phyloP scores from a whole-genome alignment of 768 basidiomycete species.

The Leccinum uliginosum region DNA sequence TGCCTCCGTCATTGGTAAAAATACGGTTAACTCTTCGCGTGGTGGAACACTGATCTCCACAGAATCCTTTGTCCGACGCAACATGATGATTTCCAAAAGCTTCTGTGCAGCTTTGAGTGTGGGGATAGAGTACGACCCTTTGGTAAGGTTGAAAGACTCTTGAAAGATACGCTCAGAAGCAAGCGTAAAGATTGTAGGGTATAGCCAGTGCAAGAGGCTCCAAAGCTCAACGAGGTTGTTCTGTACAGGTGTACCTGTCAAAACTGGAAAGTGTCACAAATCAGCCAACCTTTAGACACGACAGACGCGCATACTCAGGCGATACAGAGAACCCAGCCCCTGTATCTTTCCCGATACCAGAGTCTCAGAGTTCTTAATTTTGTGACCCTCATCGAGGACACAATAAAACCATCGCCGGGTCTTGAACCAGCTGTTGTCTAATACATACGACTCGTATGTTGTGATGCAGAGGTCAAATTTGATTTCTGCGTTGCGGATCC shows the following conservation, averaged over 20 bases:
- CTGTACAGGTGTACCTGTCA: conserved; percentile 74
- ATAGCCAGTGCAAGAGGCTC: conserved; percentile 53
- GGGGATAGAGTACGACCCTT: conserved; percentile 47
- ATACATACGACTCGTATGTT: conserved; percentile 62
- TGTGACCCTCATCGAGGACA: conserved; percentile 66
- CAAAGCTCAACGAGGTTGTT: conserved; percentile 59
- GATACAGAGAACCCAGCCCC: conserved; percentile 51
- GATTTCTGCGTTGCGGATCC: conserved; percentile 33
- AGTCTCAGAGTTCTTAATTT: conserved; percentile 65
- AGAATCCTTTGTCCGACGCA: conserved; percentile 53
- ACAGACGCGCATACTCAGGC: conserved; percentile 40
- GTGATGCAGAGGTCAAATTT: conserved; percentile 53
- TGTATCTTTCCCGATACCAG: conserved; percentile 50
- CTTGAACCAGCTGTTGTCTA: conserved; percentile 60
- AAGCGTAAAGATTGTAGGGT: conserved; percentile 48
- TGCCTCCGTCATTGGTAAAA: conserved; percentile 53
- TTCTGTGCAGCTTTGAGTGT: conserved; percentile 47
- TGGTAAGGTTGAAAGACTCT: conserved; percentile 48
- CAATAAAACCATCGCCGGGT: conserved; percentile 52
- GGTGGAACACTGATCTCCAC: conserved; percentile 52
- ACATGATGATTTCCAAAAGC: conserved; percentile 50
- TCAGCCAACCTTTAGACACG: background rate
- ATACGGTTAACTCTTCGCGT: conserved; percentile 52
- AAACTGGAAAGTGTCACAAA: conserved; percentile 33
- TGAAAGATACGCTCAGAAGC: conserved; percentile 46